Conservation (phyloP, 2,329 filamentous ascomycete genomes). For the Arthrobotrys entomopaga region DNA sequence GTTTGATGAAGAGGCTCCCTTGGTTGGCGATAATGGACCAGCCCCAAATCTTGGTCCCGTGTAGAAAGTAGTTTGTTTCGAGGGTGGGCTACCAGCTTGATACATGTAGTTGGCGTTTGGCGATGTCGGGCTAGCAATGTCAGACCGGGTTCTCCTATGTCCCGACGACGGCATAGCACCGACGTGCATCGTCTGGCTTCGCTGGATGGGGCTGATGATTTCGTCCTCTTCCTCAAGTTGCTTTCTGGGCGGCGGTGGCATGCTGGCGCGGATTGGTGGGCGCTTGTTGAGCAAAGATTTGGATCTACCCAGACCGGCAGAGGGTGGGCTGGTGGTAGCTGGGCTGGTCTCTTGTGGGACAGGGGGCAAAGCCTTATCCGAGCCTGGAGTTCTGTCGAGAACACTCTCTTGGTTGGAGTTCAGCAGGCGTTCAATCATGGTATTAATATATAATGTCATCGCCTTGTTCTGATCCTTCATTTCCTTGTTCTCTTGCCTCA, state of each 20-base stretch:
- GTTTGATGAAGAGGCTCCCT: conserved; percentile 54
- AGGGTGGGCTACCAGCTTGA: conserved; percentile 56
- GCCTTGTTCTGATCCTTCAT: conserved; percentile 97
- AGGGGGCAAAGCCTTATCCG: conserved; percentile 82
- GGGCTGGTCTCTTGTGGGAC: conserved; percentile 70
- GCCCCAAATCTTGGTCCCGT: conserved; percentile 47
- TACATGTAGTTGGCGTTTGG: conserved; percentile 56
- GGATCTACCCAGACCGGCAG: conserved; percentile 59
- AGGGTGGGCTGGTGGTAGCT: conserved; percentile 63
- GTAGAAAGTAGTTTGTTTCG: conserved; percentile 57
- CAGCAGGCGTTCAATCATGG: conserved; percentile 94
- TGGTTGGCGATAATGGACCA: conserved; percentile 54
- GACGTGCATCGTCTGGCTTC: conserved; percentile 53
- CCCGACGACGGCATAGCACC: conserved; percentile 60
- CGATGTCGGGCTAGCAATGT: conserved; percentile 58
- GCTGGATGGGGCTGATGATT: conserved; percentile 41
- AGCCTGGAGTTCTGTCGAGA: conserved; percentile 75
- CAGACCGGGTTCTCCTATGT: conserved; percentile 66
- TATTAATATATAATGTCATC: conserved; percentile 96
- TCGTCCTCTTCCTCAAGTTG: conserved; percentile 27
- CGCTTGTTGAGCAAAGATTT: conserved; percentile 55
- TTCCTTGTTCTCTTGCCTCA: conserved; percentile 81
- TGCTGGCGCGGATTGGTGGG: conserved; percentile 51
- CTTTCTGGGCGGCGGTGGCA: conserved; percentile 44
- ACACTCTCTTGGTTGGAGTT: conserved; percentile 96